These are phyloP conservation scores for Sphagnum fallax DNA, from an alignment of 228 moss, liverwort and hornwort species.

Conservation along the genomic window DNA sequence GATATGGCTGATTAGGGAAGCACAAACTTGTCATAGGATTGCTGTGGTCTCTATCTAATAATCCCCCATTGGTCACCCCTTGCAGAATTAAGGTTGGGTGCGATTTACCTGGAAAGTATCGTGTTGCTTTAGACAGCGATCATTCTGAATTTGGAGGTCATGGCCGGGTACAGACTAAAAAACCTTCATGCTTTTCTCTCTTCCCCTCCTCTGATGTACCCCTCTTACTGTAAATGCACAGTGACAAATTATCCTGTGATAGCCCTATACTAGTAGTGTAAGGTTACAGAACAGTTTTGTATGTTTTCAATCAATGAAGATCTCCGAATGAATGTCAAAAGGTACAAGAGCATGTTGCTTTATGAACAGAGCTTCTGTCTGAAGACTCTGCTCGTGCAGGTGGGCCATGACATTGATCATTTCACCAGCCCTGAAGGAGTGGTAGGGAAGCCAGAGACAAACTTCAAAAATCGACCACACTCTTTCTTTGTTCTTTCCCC, in stretches of 20 bases:
- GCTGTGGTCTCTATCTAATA: no score
- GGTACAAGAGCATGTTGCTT: no score
- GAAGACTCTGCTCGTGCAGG: conserved; percentile 14
- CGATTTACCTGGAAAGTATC: conserved; percentile 84
- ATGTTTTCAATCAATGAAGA: no score
- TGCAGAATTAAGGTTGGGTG: conserved; percentile 91
- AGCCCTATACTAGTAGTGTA: no score
- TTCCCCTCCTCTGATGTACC: background rate
- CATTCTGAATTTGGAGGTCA: conserved; percentile 66
- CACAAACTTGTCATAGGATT: no score
- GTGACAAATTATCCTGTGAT: no score
- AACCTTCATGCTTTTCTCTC: background rate
- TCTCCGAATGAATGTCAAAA: no score
- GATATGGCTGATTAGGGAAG: no score
- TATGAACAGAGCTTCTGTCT: no score
- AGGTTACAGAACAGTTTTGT: no score
- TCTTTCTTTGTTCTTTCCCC: conserved; percentile 84
- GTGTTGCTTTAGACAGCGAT: conserved; percentile 80
- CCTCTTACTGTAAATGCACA: no score
- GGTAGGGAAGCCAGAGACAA: conserved; percentile 78
- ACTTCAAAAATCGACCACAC: conserved; percentile 88
- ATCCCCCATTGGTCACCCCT: no score
- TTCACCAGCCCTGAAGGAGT: conserved; percentile 79
- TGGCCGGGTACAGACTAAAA: conserved; percentile 35
- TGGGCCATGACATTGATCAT: conserved; percentile 78